A percentile compares a stretch with the other conserved stretches of the same genome.
Evolutionary conservation across 768 basidiomycete species (phyloP).

Genomic region (Sarcodon sp.): DNA sequence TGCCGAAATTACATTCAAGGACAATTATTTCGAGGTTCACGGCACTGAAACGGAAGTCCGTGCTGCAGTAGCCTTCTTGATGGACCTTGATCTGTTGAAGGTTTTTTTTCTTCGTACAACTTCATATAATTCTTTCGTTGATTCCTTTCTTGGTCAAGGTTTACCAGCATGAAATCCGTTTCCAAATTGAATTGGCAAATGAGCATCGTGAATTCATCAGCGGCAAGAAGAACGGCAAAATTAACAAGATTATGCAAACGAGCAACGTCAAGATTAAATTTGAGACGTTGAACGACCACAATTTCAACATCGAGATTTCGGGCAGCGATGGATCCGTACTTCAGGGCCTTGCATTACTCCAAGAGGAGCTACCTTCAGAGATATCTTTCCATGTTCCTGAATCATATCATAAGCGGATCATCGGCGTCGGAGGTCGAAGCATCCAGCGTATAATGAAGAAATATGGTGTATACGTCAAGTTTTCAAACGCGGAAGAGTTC

Average conservation of each 20-base stretch:
- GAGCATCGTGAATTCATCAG: conserved; percentile 98
- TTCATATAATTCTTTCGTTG: background rate
- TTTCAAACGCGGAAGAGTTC: conserved; percentile 96
- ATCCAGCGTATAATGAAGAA: conserved; percentile 99
- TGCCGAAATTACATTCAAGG: conserved; percentile 93
- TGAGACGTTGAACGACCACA: conserved; percentile 94
- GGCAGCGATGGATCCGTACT: conserved; percentile 78
- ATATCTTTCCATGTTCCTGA: conserved; percentile 98
- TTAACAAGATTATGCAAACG: conserved; percentile 99
- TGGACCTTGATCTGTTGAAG: conserved; percentile 89
- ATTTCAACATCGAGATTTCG: conserved; percentile 87
- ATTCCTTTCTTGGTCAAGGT: conserved; percentile 27
- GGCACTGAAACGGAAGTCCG: conserved; percentile 89
- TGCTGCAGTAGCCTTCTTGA: conserved; percentile 69
- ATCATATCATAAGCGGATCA: conserved; percentile 96
- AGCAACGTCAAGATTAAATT: conserved; percentile 98
- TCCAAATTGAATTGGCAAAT: conserved; percentile 95
- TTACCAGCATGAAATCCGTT: conserved; percentile 95
- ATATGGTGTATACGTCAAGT: conserved; percentile 99
- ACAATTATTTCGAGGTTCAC: conserved; percentile 95
- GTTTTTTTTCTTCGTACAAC: conserved; percentile 20
- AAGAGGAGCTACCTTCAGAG: conserved; percentile 97
- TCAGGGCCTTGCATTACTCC: conserved; percentile 77
- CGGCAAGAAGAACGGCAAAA: conserved; percentile 99
- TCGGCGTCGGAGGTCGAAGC: conserved; percentile 94